These are phyloP conservation scores for Candida sanyaensis DNA, from an alignment of 1,139 yeast genomes.

Conservation along the genomic window DNA sequence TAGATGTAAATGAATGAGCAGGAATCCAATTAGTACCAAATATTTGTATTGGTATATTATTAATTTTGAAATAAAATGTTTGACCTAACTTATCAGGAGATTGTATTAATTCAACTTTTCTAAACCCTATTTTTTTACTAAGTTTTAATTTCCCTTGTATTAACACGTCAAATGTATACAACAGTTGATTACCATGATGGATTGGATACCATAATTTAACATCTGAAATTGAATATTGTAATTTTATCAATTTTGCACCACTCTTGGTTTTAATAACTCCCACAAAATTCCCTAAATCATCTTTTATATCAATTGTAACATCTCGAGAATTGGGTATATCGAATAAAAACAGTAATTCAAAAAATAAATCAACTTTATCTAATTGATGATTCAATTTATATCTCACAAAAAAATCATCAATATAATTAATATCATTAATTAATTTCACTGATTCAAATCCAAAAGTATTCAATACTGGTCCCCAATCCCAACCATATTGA, in stretches of 20 bases:
- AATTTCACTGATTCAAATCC: constrained; percentile 45
- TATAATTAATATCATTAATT: constrained; percentile 21
- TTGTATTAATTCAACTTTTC: constrained; percentile 41
- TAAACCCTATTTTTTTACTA: constrained; percentile 30
- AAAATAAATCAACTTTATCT: constrained; percentile 5
- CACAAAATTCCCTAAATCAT: neutral
- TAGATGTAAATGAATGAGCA: constrained; percentile 39
- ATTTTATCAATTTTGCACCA: neutral
- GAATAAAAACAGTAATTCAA: constrained; percentile 12
- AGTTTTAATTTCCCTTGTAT: constrained; percentile 9
- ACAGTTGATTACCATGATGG: constrained; percentile 36
- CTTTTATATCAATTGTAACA: constrained; percentile 9
- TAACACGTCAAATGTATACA: constrained; percentile 26
- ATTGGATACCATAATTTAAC: constrained; percentile 46
- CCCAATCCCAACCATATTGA: constrained; percentile 65
- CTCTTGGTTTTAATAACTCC: neutral
- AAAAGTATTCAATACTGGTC: constrained; percentile 48
- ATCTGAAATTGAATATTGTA: constrained; percentile 11
- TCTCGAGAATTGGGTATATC: neutral
- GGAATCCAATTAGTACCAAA: constrained; percentile 54
- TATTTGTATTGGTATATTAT: constrained; percentile 35
- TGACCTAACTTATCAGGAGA: constrained; percentile 34
- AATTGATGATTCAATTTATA: constrained; percentile 18
- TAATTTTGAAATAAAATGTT: constrained; percentile 42
- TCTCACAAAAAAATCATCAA: constrained; percentile 23